Base-by-base conservation (phyloP, 176 grass and related monocot species). In the Poa annua region DNA sequence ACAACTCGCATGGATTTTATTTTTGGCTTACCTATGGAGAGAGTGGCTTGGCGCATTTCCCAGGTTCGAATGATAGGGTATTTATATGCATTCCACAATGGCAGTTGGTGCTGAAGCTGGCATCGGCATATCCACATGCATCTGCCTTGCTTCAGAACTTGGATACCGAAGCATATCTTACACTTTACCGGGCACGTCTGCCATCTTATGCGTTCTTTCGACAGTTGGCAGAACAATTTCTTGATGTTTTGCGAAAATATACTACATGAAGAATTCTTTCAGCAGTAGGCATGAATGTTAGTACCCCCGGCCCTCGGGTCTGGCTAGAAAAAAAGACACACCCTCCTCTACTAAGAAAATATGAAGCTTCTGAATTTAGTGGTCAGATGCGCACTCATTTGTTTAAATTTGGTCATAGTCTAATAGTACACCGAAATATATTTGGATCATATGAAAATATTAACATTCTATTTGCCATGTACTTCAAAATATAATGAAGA, bases 101-200 rank as follows among this genome's bases (percentile, higher is more conserved):
- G 19, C 52, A 59, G 10, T 62, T 76, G 62, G 69, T 50, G 3
- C 22, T 74, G 71, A 33, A 74, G 63, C 34, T 71, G 71, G 72
- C 56, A 85, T 55, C 54, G 15, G 88, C 88, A 89, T 86, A 86
- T 78, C 79, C 78, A 14, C 16, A 41, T 82, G 66, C 71, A 78
- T 86, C 52, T 81, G 54, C 72, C 60, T 55, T 82, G 83, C 83
- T 73, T 66, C 34, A 49, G 57, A 21, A 64, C 24, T 48, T 19
- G 21, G 50, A 65, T 77, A 24, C 77, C 77, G 15, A 16, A 44
- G 83, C 63, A 77, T 81, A 89, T 54, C 81, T 63, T 24, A 14
- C 60, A 32, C 25, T 63, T 62, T 88, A 71, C 22, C 62, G n/a
- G 63, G 77, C 29, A 57, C 22, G 38, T 13, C 1, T 76, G 51